Conservation (phyloP, 129 eudicot genomes). For the Helichrysum umbraculigerum region DNA sequence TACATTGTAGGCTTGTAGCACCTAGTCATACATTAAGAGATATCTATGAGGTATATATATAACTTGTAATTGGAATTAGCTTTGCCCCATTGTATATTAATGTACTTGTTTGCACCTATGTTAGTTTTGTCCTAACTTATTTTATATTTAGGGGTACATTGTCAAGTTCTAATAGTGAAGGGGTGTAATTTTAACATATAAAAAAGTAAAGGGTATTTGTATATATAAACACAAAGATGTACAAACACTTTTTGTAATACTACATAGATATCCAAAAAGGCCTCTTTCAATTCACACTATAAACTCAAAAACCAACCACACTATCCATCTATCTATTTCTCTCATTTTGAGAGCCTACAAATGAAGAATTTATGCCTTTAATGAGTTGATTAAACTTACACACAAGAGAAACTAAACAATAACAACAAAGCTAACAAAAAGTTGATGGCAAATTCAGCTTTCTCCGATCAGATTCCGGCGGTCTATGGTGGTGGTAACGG, state of each 20-base stretch:
- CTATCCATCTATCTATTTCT: conserved; percentile 7
- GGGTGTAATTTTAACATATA: conserved; percentile 17
- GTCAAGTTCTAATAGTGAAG: conserved; percentile 11
- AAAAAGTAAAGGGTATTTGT: neutral
- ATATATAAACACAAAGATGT: neutral
- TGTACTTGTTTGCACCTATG: neutral
- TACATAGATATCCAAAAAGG: conserved; percentile 14
- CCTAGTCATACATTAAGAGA: no score
- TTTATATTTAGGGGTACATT: conserved; percentile 12
- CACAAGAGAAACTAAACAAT: conserved; percentile 29
- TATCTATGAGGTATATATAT: no score
- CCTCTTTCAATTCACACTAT: conserved; percentile 23
- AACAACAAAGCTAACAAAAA: neutral
- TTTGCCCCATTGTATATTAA: no score
- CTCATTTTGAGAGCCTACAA: conserved; percentile 20
- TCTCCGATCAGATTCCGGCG: conserved; percentile 46
- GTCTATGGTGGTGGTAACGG: conserved; percentile 20
- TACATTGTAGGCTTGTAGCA: no score
- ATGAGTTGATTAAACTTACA: conserved; percentile 18
- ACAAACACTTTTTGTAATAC: neutral
- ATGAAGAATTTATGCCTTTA: conserved; percentile 46
- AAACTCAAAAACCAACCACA: conserved; percentile 25
- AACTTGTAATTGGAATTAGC: no score
- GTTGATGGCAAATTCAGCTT: conserved; percentile 34
- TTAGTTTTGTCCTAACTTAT: conserved; percentile 21